Evolutionary conservation across 2,329 filamentous ascomycete species (phyloP).

Genomic region (Neofusicoccum kwambonambiense): DNA sequence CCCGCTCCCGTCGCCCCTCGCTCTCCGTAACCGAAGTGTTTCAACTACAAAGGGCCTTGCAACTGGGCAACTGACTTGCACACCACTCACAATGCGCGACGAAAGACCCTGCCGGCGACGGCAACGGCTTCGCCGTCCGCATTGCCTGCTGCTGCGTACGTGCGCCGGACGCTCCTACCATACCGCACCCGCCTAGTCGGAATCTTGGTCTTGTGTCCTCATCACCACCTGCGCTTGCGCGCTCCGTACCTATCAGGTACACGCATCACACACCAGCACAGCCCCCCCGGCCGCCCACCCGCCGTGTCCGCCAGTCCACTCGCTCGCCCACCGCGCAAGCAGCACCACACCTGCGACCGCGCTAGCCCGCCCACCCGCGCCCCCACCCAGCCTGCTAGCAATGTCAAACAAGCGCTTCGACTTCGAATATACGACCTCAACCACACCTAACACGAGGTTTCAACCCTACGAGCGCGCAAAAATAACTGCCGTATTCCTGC

Average conservation of each 20-base stretch:
- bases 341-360: neutral
- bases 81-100: too few relatives aligned
- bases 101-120: neutral
- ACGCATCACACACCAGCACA: neutral
- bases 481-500: neutral
- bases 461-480: neutral
- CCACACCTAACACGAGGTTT: conserved; percentile 5
- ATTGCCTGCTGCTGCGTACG: neutral
- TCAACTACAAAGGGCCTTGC: conserved; percentile 6
- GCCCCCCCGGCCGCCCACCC: neutral
- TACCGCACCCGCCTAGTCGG: neutral
- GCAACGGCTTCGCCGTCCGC: neutral
- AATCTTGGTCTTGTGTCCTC: neutral
- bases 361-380: neutral
- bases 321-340: neutral
- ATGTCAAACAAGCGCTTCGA: neutral
- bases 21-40: conserved; percentile 1
- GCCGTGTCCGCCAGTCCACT: neutral
- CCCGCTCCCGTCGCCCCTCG: neutral
- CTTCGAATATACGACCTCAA: conserved; percentile 5
- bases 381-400: neutral
- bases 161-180: neutral
- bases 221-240: neutral
- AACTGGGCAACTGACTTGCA: neutral
- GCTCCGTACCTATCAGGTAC: conserved; percentile 9